Conservation (phyloP, 2,329 filamentous ascomycete species). For the Pyrenophora teres region DNA sequence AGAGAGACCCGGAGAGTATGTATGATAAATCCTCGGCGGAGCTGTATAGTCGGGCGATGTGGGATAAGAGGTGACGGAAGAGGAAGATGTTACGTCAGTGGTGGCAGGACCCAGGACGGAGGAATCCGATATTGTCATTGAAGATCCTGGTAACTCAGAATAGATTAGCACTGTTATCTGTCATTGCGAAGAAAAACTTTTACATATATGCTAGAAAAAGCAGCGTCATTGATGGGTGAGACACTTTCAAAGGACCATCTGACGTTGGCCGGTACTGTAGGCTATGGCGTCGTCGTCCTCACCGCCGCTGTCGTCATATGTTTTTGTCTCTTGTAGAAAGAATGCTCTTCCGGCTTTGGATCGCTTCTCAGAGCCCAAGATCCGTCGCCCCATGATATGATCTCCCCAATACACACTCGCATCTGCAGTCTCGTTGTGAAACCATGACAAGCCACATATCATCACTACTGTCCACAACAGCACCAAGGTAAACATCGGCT, state of each 20-base stretch:
- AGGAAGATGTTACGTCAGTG: background rate
- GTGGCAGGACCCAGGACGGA: conserved; percentile 2
- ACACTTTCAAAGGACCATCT: conserved; percentile 12
- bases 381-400: conserved; percentile 27
- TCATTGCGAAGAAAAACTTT: background rate
- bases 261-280: conserved; percentile 19
- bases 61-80: conserved; percentile 21
- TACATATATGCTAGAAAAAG: background rate
- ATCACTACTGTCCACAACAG: conserved; percentile 15
- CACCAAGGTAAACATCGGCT: conserved; percentile 19
- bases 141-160: background rate
- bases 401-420: conserved; percentile 28
- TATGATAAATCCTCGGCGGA: too few relatives aligned
- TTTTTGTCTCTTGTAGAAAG: conserved; percentile 5
- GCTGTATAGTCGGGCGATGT: too few relatives aligned
- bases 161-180: background rate
- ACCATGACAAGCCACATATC: conserved; percentile 23
- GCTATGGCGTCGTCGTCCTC: conserved; percentile 22
- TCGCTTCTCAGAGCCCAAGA: conserved; percentile 26
- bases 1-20: conserved; percentile 21
- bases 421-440: conserved; percentile 20
- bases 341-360: conserved; percentile 25
- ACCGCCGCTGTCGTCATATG: too few relatives aligned
- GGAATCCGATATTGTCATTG: background rate
- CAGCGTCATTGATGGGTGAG: conserved; percentile 11